Conservation (phyloP, 371 early-diverging fungal species). For the Saksenaea vasiformis region DNA sequence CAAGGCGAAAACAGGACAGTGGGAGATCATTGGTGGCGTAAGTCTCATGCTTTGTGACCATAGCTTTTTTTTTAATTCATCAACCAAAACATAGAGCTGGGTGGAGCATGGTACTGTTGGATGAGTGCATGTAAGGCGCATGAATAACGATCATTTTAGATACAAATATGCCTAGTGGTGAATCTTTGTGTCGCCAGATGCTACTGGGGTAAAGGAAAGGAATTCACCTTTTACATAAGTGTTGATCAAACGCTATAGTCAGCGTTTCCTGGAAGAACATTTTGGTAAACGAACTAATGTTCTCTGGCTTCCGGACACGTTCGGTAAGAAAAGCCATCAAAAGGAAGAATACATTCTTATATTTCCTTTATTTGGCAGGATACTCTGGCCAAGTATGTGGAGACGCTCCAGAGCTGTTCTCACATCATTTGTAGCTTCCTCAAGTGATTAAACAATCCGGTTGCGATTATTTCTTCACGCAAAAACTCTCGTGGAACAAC, state of each 20-base stretch:
- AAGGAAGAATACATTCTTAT: neutral
- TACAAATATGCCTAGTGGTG: conserved; percentile 95
- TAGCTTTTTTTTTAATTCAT: neutral
- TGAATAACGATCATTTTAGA: conserved; percentile 62
- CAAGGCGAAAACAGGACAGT: conserved; percentile 74
- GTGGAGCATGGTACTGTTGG: conserved; percentile 49
- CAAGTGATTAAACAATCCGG: conserved; percentile 86
- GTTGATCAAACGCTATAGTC: conserved; percentile 38
- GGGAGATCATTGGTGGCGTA: conserved; percentile 92
- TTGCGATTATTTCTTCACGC: conserved; percentile 95
- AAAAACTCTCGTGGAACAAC: conserved; percentile 98
- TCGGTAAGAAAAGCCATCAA: conserved; percentile 51
- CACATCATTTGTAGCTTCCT: conserved; percentile 61
- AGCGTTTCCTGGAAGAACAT: conserved; percentile 82
- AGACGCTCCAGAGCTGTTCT: neutral
- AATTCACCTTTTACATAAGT: neutral
- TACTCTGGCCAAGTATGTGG: conserved; percentile 51
- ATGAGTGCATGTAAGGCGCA: neutral
- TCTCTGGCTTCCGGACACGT: conserved; percentile 97
- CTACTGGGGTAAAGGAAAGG: conserved; percentile 62
- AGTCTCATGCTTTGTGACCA: conserved; percentile 5
- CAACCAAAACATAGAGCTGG: conserved; percentile 38
- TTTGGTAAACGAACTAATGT: conserved; percentile 82
- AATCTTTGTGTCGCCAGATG: conserved; percentile 92
- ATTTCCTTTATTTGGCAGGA: conserved; percentile 36